A percentile compares a stretch with the other conserved stretches of the same genome.
These are phyloP conservation scores for Magnolia sinica DNA, from an alignment of 164 flowering plant species.

Conservation along the genomic window DNA sequence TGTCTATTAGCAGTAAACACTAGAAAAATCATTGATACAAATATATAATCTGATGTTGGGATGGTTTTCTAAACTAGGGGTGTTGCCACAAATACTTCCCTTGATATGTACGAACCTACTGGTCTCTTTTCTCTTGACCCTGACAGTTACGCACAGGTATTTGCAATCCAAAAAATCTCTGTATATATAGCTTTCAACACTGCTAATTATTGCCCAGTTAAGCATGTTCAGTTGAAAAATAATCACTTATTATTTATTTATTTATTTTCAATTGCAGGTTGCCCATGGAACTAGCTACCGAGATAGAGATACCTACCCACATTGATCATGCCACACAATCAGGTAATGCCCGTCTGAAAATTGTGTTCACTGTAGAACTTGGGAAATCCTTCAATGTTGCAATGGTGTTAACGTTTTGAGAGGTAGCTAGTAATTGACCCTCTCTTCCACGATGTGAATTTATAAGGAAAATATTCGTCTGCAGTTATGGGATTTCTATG, in stretches of 20 bases:
- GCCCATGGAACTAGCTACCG: conserved; percentile 4
- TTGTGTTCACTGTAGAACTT: not conserved
- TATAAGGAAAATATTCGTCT: no score
- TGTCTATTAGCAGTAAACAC: not conserved
- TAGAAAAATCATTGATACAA: not conserved
- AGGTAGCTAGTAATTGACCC: no score
- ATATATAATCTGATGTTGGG: not conserved
- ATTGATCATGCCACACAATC: not conserved
- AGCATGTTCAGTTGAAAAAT: no score
- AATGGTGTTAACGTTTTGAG: no score
- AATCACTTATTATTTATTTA: not conserved
- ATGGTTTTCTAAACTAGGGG: conserved; percentile 1
- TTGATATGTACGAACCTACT: conserved; percentile 3
- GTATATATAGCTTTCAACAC: not conserved
- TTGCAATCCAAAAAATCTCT: not conserved
- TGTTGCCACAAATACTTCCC: conserved; percentile 3
- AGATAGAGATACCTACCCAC: conserved; percentile 5
- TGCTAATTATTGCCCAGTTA: not conserved
- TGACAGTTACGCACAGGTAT: not conserved
- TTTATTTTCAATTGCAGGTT: not conserved
- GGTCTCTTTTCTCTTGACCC: conserved; percentile 1
- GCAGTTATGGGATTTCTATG: no score
- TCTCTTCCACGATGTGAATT: no score
- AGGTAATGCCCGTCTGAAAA: not conserved
- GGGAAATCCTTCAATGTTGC: not conserved